A percentile compares a stretch with the other conserved stretches of the same genome.
Conservation (phyloP, 768 basidiomycete species). For the Lyophyllum semitale region DNA sequence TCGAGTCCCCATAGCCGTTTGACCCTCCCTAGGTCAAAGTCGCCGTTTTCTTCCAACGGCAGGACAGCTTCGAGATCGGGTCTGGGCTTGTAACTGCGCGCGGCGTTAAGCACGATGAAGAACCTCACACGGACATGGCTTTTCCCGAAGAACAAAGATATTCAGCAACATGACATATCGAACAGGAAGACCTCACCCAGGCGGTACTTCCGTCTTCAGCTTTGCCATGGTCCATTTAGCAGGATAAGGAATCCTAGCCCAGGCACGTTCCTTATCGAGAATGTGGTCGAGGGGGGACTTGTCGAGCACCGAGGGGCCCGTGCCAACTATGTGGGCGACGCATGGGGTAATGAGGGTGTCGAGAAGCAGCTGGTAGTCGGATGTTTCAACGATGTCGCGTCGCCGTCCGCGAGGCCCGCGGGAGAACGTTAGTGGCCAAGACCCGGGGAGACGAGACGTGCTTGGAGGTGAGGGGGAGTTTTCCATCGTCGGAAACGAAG, state of each 20-base stretch:
- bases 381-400: neutral
- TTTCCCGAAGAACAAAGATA: too few relatives aligned
- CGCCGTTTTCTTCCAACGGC: constrained; percentile 19
- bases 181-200: constrained; percentile 14
- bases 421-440: neutral
- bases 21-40: constrained; percentile 15
- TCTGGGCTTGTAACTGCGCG: neutral
- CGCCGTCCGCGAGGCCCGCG: neutral
- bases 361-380: neutral
- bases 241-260: neutral
- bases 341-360: neutral
- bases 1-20: constrained; percentile 21
- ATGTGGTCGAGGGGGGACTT: constrained; percentile 11
- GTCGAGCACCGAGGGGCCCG: neutral
- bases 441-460: neutral
- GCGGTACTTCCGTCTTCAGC: constrained; percentile 10
- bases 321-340: neutral
- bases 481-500: neutral
- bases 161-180: too few relatives aligned
- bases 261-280: neutral
- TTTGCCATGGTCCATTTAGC: neutral
- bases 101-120: constrained; percentile 9
- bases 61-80: constrained; percentile 19
- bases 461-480: too few relatives aligned
- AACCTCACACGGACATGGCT: constrained; percentile 21